These are phyloP conservation scores for Wickerhamomyces bovis DNA, from an alignment of 805 yeast species.

Conservation along the genomic window DNA sequence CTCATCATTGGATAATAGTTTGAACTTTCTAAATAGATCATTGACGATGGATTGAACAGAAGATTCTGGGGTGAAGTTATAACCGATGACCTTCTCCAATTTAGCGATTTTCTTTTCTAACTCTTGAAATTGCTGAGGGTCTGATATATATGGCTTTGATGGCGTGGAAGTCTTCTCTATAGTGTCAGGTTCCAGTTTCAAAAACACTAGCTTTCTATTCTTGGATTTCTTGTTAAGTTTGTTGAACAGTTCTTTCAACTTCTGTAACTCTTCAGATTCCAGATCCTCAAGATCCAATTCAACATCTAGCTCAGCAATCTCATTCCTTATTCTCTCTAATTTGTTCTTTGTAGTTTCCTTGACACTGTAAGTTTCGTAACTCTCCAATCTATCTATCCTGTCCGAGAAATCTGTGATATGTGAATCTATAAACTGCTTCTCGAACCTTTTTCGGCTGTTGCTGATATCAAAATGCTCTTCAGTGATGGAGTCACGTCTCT, in stretches of 20 bases:
- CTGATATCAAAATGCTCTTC: conserved; percentile 12
- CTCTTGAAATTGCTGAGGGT: not conserved
- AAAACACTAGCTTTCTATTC: conserved; percentile 5
- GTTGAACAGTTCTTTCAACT: conserved; percentile 18
- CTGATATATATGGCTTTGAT: not conserved
- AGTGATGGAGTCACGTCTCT: conserved; percentile 21
- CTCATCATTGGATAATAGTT: conserved; percentile 23
- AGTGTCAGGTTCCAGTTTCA: not conserved
- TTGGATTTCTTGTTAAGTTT: conserved; percentile 11
- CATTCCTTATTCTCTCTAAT: conserved; percentile 32
- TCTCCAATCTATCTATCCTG: conserved; percentile 28
- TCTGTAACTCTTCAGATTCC: conserved; percentile 13
- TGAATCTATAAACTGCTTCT: conserved; percentile 22
- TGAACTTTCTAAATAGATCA: conserved; percentile 24
- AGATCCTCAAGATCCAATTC: conserved; percentile 13
- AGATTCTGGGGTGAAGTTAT: conserved; percentile 7
- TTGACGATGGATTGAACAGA: conserved; percentile 24
- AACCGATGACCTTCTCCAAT: conserved; percentile 17
- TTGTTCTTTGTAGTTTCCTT: conserved; percentile 35
- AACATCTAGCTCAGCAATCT: conserved; percentile 31
- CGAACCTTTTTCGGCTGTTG: conserved; percentile 23
- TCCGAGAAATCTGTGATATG: conserved; percentile 23
- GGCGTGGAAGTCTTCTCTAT: not conserved
- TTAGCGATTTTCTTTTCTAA: conserved; percentile 11
- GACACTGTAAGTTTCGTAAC: conserved; percentile 27